phyloP scores from a whole-genome alignment of 306 rosid species.

The Sphenostylis stenocarpa region DNA sequence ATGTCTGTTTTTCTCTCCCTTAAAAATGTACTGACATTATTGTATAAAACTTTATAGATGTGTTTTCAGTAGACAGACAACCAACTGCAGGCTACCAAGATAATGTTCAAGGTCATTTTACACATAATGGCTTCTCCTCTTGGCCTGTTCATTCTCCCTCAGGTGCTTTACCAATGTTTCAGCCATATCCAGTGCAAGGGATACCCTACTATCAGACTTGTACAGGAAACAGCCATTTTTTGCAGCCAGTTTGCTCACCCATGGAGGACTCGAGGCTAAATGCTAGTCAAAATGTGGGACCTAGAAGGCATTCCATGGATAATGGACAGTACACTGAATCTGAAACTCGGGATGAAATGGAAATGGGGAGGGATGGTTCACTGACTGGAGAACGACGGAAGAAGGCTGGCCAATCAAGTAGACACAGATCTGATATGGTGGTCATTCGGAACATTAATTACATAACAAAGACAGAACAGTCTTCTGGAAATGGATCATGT shows the following conservation, averaged over 20 bases:
- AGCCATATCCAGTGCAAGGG: slow-evolving; percentile 79
- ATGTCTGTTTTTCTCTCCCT: neutral
- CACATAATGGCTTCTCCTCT: slow-evolving; percentile 68
- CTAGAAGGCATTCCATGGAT: slow-evolving; percentile 76
- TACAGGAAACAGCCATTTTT: slow-evolving; percentile 59
- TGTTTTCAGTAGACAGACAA: slow-evolving; percentile 49
- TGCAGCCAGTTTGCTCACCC: slow-evolving; percentile 61
- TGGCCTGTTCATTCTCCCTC: slow-evolving; percentile 83
- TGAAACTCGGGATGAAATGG: slow-evolving; percentile 52
- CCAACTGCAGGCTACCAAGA: slow-evolving; percentile 61
- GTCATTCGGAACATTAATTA: slow-evolving; percentile 82
- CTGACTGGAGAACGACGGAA: slow-evolving; percentile 48
- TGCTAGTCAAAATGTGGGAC: slow-evolving; percentile 48
- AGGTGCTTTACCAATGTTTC: slow-evolving; percentile 65
- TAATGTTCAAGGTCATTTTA: slow-evolving; percentile 71
- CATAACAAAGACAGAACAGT: slow-evolving; percentile 58
- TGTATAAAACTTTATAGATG: slow-evolving; percentile 48
- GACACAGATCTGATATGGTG: slow-evolving; percentile 63
- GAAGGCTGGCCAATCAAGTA: slow-evolving; percentile 55
- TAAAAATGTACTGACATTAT: slow-evolving; percentile 28
- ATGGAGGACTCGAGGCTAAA: slow-evolving; percentile 57
- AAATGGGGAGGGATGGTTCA: slow-evolving; percentile 49
- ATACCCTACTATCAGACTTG: slow-evolving; percentile 74
- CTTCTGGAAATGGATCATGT: slow-evolving; percentile 61
- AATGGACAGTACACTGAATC: slow-evolving; percentile 54